Base-by-base conservation (phyloP, 345 rosid species). In the Carallia brachiata region DNA sequence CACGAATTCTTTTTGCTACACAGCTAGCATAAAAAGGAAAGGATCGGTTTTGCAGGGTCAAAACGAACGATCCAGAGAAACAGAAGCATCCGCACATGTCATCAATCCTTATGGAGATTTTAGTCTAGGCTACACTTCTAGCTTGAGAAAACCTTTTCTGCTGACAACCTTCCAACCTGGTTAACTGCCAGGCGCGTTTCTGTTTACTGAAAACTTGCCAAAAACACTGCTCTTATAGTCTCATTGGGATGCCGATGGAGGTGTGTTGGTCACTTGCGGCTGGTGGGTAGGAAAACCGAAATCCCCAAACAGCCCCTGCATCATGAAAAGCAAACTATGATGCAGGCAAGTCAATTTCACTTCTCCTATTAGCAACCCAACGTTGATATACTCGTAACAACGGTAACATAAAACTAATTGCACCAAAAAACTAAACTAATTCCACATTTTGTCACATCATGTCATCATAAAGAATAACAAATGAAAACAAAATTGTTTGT, bases 261-360 rank as follows among this genome's bases (percentile, higher is more conserved):
- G 12, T 31, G 47, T 6, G 69, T 62, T 64, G 57, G 47, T 55
- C 70, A 36, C 37, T 65, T 62, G 68, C 48, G 52, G 76, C 72
- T 71, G 70, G 55, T 74, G 78, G 61, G 74, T 73, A 17, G 78
- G 82, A 72, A 91, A 89, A 37, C 97, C 95, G 0, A 86, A 80
- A 62, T 83, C 74, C 68, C 80, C 66, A 66, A 85, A 84, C 77
- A 89, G 75, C 30, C 92, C 96, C 98, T 89, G 89, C 53, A 69
- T 36, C 63, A 63, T 40, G 70, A 34, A 73, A 56, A 67, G 15
- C 7, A 60, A 52, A 9, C 56, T 28, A 16, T 18, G 15, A 76
- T 62, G 65, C 53, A 18, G 36, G 61, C 57, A 53, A 19, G 13
- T 3, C 31, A 23, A 23, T 23, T 23, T 23, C 23, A 23, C 50